Percentiles rank a stretch among this genome's conserved stretches.
Evolutionary conservation across 495 filamentous ascomycete species (phyloP).

Genomic region (Penicillium pulvis): DNA sequence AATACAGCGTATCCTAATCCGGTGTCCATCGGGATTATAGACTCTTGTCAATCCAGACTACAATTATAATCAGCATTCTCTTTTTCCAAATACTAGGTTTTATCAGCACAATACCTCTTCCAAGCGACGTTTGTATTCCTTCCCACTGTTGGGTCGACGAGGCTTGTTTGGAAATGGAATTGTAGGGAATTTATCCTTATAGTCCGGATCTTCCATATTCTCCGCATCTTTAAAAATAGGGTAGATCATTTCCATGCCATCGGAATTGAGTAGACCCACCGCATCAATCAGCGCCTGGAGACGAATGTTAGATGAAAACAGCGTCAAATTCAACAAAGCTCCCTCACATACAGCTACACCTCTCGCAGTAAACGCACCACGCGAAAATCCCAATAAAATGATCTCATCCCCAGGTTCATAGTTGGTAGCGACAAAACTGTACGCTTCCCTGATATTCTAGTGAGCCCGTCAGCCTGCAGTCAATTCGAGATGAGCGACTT

Average conservation of each 20-base stretch:
- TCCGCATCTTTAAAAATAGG: slow-evolving; percentile 66
- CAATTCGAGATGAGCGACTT: background rate
- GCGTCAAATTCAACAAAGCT: background rate
- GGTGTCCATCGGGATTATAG: slow-evolving; percentile 33
- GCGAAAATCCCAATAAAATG: slow-evolving; percentile 69
- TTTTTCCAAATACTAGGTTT: background rate
- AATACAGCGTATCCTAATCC: slow-evolving; percentile 52
- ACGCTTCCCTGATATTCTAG: slow-evolving; percentile 63
- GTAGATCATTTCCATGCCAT: slow-evolving; percentile 64
- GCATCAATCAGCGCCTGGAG: slow-evolving; percentile 58
- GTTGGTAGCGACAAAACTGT: slow-evolving; percentile 68
- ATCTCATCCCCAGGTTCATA: slow-evolving; percentile 69
- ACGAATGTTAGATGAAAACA: background rate
- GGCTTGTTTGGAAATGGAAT: slow-evolving; percentile 62
- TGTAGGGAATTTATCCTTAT: slow-evolving; percentile 56
- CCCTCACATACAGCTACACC: slow-evolving; percentile 42
- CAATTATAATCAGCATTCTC: background rate
- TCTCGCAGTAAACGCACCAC: slow-evolving; percentile 72
- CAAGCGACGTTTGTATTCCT: slow-evolving; percentile 35
- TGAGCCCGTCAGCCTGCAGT: background rate
- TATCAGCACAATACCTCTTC: slow-evolving; percentile 18
- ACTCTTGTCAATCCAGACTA: slow-evolving; percentile 41
- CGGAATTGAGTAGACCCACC: slow-evolving; percentile 63
- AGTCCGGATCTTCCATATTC: slow-evolving; percentile 54
- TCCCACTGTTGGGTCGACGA: slow-evolving; percentile 27